Percentiles rank a stretch among this genome's conserved stretches.
phyloP scores from a whole-genome alignment of 176 grass and related monocot genomes.

The Phoenix roebelenii region DNA sequence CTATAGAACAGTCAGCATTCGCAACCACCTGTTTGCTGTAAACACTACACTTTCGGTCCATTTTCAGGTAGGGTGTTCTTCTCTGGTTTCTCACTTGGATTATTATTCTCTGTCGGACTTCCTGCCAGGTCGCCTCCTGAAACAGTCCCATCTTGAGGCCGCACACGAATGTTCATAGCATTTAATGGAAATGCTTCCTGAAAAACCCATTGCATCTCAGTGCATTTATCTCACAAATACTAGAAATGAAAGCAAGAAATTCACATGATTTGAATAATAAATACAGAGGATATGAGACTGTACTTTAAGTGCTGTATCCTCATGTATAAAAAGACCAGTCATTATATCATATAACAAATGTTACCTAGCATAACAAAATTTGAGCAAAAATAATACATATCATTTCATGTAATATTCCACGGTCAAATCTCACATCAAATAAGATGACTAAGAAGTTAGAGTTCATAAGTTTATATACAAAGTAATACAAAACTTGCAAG shows the following conservation, averaged over 20 bases:
- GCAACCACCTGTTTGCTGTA: not conserved
- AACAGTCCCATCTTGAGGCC: conserved; percentile 26
- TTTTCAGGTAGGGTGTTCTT: not conserved
- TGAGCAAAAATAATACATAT: too few relatives aligned
- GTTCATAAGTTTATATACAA: too few relatives aligned
- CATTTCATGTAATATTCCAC: too few relatives aligned
- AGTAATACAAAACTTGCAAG: too few relatives aligned
- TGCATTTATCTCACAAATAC: not conserved
- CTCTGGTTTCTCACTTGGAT: not conserved
- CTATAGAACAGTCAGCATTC: not conserved
- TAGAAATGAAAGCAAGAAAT: not conserved
- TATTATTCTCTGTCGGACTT: conserved; percentile 15
- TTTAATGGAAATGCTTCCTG: conserved; percentile 62
- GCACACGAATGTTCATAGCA: conserved; percentile 41
- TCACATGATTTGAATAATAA: not conserved
- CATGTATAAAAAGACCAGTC: too few relatives aligned
- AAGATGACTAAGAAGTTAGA: too few relatives aligned
- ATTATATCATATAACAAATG: too few relatives aligned
- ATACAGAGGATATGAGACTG: not conserved
- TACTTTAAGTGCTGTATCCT: too few relatives aligned
- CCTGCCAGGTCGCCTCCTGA: conserved; percentile 16
- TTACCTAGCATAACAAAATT: too few relatives aligned
- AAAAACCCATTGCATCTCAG: conserved; percentile 1
- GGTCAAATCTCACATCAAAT: too few relatives aligned
- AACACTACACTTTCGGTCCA: not conserved